Percentiles rank a stretch among this genome's conserved stretches.
phyloP scores from a whole-genome alignment of 805 yeast species.

The Hanseniaspora vineae region DNA sequence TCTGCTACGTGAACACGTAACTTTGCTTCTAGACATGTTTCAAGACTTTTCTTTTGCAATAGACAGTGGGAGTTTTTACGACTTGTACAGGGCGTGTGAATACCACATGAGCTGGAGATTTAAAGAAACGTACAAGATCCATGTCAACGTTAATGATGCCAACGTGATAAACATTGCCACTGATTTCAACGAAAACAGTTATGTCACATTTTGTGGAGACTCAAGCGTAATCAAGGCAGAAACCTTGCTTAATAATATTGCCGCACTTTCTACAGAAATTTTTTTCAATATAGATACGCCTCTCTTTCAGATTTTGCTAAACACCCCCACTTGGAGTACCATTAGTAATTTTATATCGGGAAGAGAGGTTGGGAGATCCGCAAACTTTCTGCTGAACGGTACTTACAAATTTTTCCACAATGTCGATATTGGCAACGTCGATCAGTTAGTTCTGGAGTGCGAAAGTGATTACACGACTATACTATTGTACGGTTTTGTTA shows the following conservation, averaged over 20 bases:
- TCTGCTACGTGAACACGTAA: constrained; percentile 69
- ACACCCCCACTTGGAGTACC: constrained; percentile 91
- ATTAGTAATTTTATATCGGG: constrained; percentile 52
- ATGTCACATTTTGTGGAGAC: constrained; percentile 59
- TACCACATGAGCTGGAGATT: constrained; percentile 37
- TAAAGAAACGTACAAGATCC: constrained; percentile 42
- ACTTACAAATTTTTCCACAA: constrained; percentile 47
- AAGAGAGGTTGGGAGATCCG: constrained; percentile 54
- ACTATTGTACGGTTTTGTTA: constrained; percentile 65
- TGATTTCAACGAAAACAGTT: constrained; percentile 71
- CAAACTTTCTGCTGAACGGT: constrained; percentile 49
- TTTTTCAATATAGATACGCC: constrained; percentile 43
- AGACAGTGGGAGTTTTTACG: constrained; percentile 29
- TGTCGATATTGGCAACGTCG: constrained; percentile 54
- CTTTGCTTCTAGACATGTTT: constrained; percentile 56
- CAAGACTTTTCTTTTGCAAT: constrained; percentile 59
- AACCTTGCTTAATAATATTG: constrained; percentile 49
- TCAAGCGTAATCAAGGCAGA: constrained; percentile 31
- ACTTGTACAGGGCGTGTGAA: constrained; percentile 39
- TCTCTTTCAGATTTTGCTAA: constrained; percentile 45
- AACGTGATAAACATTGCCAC: constrained; percentile 84
- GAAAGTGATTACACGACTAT: constrained; percentile 54
- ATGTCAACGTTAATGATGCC: constrained; percentile 69
- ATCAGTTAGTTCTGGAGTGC: constrained; percentile 53
- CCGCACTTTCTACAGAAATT: constrained; percentile 38